Evolutionary conservation across 352 stramenopile genomes (phyloP).

Genomic region (Pythium myriotylum): DNA sequence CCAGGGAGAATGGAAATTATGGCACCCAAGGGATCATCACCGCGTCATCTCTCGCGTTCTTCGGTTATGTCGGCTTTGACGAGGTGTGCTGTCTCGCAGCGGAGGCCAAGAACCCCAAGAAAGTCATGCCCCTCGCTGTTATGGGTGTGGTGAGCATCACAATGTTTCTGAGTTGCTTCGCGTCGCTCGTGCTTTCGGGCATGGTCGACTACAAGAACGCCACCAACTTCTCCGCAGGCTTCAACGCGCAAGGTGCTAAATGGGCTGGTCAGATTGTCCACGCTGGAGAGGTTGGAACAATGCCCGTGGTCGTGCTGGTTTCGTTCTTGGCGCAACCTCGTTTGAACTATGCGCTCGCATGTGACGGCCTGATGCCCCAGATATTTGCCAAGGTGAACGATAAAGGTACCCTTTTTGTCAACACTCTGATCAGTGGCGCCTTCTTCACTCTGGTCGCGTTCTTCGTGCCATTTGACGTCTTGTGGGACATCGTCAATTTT

Average conservation of each 20-base stretch:
- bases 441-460: conserved; percentile 75
- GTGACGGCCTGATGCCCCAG: conserved; percentile 91
- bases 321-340: conserved; percentile 92
- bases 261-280: conserved; percentile 59
- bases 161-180: conserved; percentile 72
- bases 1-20: conserved; percentile 33
- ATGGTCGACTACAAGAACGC: conserved; percentile 47
- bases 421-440: conserved; percentile 66
- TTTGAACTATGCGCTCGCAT: conserved; percentile 92
- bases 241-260: conserved; percentile 39
- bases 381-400: conserved; percentile 88
- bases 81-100: conserved; percentile 92
- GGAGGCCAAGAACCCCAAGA: conserved; percentile 75
- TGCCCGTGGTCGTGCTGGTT: conserved; percentile 94
- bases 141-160: conserved; percentile 80
- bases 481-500: conserved; percentile 90
- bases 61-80: conserved; percentile 96
- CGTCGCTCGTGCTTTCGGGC: conserved; percentile 86
- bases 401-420: conserved; percentile 82
- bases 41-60: conserved; percentile 89
- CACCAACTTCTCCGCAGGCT: conserved; percentile 43
- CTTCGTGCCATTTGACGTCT: conserved; percentile 70
- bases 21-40: conserved; percentile 70
- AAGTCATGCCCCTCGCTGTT: conserved; percentile 81
- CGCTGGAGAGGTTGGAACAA: conserved; percentile 73